Evolutionary conservation across 176 grass and related monocot species (phyloP), one percentile per base, ranked within the genome.

Genomic region (Dactylis glomerata): DNA sequence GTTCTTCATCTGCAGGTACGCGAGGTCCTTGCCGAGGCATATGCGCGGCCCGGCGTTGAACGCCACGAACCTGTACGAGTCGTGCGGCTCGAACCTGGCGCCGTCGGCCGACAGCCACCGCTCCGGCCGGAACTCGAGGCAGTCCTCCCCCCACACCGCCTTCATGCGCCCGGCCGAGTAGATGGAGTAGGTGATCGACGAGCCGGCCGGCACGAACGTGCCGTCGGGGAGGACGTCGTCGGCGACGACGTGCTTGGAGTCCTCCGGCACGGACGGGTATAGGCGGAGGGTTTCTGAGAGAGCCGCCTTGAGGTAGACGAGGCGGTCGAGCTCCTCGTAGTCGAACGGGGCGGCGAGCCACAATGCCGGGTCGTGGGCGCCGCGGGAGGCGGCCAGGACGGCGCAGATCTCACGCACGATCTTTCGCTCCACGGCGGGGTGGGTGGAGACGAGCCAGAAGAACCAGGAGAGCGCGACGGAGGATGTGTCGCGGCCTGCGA

Each of bases 1-100:
- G 90, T 94, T 95, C 85, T 91, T 97, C 95, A 97, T 97, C 86
- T 97, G 95, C 73, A 97, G 92, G 90, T 97, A 97, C 0, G 95
- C 95, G 57, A 97, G 89, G 86, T 97, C 95, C 88, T 95, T 97
- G 4, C 95, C 95, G 12, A 97, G 95, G 91, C 95, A 97, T 37
- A 97, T 91, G 42, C 95, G 67, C 10, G 95, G 95, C 15, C 95
- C 95, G 34, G 95, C 95, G 81, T 97, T 97, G 89, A 97, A 97
- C 5, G 95, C 95, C 20, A 97, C 92, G 79, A 97, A 97, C 87
- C 83, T 89, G 80, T 83, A 97, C 5, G 92, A 80, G 77, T 97
- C 95, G 55, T 93, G 89, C 16, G 91, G 86, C 59, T 97, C 89
- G 87, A 95, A 97, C 73, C 14, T 86, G 50, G 79, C 46, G 45